Conservation (phyloP, 1,139 yeast species). For the Wickerhamomyces sp. region DNA sequence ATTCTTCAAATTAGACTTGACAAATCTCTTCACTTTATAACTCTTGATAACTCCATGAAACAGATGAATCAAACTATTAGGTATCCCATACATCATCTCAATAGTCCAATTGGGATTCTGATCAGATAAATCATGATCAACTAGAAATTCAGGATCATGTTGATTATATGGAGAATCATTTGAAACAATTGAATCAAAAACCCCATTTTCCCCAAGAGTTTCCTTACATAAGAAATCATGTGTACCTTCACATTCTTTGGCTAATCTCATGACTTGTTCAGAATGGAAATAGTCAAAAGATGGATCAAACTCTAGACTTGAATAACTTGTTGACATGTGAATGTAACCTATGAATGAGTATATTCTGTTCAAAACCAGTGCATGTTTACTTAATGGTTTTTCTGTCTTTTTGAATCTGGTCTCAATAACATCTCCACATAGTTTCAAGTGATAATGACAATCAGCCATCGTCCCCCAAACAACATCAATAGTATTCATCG, state of each 20-base stretch:
- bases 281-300: neutral
- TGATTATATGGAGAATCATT: neutral
- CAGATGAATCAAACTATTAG: neutral
- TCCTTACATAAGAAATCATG: neutral
- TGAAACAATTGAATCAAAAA: neutral
- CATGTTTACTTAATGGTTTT: constrained; percentile 58
- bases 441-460: constrained; percentile 56
- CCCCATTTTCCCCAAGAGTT: neutral
- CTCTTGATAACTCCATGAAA: neutral
- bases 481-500: constrained; percentile 69
- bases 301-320: neutral
- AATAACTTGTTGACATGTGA: neutral
- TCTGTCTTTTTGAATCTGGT: constrained; percentile 45
- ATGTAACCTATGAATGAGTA: constrained; percentile 58
- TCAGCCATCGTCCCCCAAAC: constrained; percentile 76
- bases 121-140: neutral
- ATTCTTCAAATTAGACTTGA: neutral
- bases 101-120: neutral
- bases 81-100: neutral
- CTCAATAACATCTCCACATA: constrained; percentile 57
- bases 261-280: neutral
- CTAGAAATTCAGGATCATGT: neutral
- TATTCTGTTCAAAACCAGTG: constrained; percentile 58
- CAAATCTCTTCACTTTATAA: neutral
- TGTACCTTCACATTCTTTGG: neutral